phyloP scores from a whole-genome alignment of 768 basidiomycete species.

The Leccinellum albellum region DNA sequence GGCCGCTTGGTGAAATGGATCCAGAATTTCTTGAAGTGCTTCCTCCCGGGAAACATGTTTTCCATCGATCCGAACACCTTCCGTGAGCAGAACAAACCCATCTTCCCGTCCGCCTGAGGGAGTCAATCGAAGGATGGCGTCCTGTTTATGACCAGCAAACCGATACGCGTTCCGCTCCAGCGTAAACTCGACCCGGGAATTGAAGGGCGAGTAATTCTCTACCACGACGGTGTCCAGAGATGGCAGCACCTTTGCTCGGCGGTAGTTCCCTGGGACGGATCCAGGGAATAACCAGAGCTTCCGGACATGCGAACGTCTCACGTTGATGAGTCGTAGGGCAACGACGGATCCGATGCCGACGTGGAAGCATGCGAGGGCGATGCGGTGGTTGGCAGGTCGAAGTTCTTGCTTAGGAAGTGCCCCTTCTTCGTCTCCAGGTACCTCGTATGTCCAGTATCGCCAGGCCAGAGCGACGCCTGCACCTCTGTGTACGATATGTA shows the following conservation, averaged over 20 bases:
- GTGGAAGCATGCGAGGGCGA: conserved; percentile 27
- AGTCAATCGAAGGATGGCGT: conserved; percentile 19
- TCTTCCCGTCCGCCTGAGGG: conserved; percentile 13
- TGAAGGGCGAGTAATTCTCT: conserved; percentile 20
- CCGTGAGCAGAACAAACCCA: conserved; percentile 19
- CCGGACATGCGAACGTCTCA: conserved; percentile 27
- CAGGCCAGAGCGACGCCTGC: conserved; percentile 26
- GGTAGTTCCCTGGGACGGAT: conserved; percentile 22
- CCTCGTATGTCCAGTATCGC: conserved; percentile 26
- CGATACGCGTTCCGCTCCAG: conserved; percentile 24
- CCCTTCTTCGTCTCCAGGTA: conserved; percentile 12
- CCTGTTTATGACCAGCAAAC: conserved; percentile 17
- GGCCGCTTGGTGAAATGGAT: conserved; percentile 13
- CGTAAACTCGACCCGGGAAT: conserved; percentile 21
- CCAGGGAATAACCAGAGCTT: conserved; percentile 31
- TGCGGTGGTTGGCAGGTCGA: conserved; percentile 29
- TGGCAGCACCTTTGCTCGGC: conserved; percentile 14
- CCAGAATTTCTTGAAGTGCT: conserved; percentile 20
- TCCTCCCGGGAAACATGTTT: conserved; percentile 15
- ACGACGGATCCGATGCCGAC: conserved; percentile 27
- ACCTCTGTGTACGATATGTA: conserved; percentile 12
- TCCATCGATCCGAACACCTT: conserved; percentile 27
- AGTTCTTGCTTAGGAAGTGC: conserved; percentile 18
- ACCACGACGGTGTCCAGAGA: conserved; percentile 26
- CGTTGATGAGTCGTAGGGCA: conserved; percentile 25